A percentile compares a stretch with the other conserved stretches of the same genome.
Evolutionary conservation across 345 rosid species (phyloP).

Genomic region (Psidium guajava): DNA sequence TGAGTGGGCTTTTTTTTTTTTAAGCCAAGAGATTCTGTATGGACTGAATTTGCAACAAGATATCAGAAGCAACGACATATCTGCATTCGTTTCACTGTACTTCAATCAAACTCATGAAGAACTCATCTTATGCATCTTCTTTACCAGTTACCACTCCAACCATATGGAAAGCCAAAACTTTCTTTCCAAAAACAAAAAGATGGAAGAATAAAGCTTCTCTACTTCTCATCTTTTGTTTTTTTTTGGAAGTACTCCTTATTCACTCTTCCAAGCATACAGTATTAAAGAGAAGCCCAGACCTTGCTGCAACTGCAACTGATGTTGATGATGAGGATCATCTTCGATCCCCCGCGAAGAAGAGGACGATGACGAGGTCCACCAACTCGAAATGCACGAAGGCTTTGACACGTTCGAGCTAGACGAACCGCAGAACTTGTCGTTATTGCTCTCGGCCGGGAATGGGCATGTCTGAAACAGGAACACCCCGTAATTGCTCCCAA

Average conservation of each 20-base stretch:
- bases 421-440: constrained; percentile 8
- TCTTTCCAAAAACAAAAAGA: not conserved
- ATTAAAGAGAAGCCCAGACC: constrained; percentile 29
- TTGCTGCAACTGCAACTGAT: not conserved
- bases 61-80: not conserved
- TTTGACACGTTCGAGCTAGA: not conserved
- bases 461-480: constrained; percentile 81
- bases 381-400: constrained; percentile 4
- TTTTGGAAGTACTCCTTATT: not conserved
- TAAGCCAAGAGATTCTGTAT: not conserved
- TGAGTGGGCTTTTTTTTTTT: not conserved
- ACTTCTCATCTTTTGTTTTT: no score
- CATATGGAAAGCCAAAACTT: not conserved
- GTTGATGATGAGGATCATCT: not conserved
- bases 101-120: not conserved
- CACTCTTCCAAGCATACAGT: constrained; percentile 32
- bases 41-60: not conserved
- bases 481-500: constrained; percentile 38
- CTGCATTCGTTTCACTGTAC: not conserved
- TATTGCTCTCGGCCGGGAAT: constrained; percentile 8
- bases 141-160: not conserved
- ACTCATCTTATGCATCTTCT: not conserved
- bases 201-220: not conserved
- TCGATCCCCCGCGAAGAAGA: not conserved
- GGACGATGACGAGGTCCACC: constrained; percentile 7